Base-by-base conservation (phyloP, 2,329 filamentous ascomycete species). In the Xylaria multiplex region DNA sequence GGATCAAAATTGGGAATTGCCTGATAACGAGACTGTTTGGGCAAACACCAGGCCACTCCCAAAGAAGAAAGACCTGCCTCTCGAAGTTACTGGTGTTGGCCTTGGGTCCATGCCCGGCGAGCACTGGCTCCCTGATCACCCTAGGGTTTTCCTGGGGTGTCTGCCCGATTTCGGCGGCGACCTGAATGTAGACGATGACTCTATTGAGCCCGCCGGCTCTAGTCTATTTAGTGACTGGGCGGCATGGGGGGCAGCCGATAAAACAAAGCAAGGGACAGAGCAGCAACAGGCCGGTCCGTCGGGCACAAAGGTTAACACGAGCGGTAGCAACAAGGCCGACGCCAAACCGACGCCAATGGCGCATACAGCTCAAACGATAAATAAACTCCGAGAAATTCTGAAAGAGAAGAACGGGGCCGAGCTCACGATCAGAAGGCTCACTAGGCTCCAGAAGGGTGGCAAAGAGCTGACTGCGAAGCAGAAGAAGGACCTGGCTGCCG, bases 71-170 rank as follows among this genome's bases (percentile, higher is more conserved):
- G 24, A 48, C 1, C 52, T 73, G 22, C 70, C 71, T 14, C 58
- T 61, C 6, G 62, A 62, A n/a, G 61, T 74, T 45, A 50, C 14
- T 13, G 70, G 46, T 19, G n/a, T 69, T 5, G 55, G 55, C 7
- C 61, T 65, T 2, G 72, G 71, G 3, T 64, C 65, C 6, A 19
- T 74, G 61, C 72, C 71, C 16, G 71, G 72, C 35, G 61, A 72
- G 8, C 68, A 68, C 24, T 67, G 71, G 13, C 6, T 1, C 0
- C 67, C 69, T 8, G 37, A 42, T 1, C 19, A 70, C 2, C 49
- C 70, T 2, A 66, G 55, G 16, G 58, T 75, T 13, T 57, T 75
- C 43, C 46, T 74, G 16, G 73, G 73, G n/a, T 66, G 45, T 6
- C 37, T 43, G 3, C 2, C 24, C 19, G 19, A 13, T 3, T 66